Percentiles rank a stretch among this genome's conserved stretches.
These are phyloP conservation scores for Linum lewisii DNA, from an alignment of 345 rosid genomes.

Conservation along the genomic window DNA sequence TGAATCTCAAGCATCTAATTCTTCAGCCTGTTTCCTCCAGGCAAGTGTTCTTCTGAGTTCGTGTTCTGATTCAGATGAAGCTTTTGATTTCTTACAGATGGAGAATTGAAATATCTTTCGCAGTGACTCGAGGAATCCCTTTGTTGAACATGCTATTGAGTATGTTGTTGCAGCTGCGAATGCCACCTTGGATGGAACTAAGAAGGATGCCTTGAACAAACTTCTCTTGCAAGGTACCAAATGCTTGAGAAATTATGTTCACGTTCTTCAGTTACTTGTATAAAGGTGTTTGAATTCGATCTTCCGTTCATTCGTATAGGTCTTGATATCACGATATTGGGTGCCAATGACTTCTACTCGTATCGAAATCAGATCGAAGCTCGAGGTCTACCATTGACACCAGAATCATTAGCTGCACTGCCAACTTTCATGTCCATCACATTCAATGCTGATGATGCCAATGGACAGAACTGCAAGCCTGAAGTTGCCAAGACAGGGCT, in stretches of 20 bases:
- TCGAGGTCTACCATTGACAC: conserved; percentile 69
- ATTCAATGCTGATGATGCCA: conserved; percentile 56
- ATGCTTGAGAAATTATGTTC: conserved; percentile 11
- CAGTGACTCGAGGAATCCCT: conserved; percentile 79
- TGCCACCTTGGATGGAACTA: conserved; percentile 38
- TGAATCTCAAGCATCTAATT: conserved; percentile 51
- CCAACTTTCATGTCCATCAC: conserved; percentile 81
- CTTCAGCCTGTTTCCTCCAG: conserved; percentile 61
- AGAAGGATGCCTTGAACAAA: conserved; percentile 46
- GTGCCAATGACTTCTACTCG: conserved; percentile 92
- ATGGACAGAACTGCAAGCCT: conserved; percentile 59
- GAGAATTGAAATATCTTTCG: no score
- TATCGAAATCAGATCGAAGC: conserved; percentile 95
- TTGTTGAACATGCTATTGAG: conserved; percentile 75
- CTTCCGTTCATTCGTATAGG: conserved; percentile 59
- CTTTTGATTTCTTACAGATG: no score
- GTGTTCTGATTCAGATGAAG: no score
- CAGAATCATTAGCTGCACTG: conserved; percentile 64
- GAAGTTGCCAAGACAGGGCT: conserved; percentile 99
- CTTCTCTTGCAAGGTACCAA: conserved; percentile 66
- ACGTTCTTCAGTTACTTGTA: neutral
- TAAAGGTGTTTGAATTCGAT: conserved; percentile 21
- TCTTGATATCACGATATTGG: conserved; percentile 79
- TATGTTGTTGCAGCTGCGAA: conserved; percentile 80
- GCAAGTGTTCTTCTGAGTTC: conserved; percentile 29